A percentile compares a stretch with the other conserved stretches of the same genome.
These are phyloP conservation scores for Fonsecaea multimorphosa DNA, from an alignment of 2,329 filamentous ascomycete species.

Conservation along the genomic window DNA sequence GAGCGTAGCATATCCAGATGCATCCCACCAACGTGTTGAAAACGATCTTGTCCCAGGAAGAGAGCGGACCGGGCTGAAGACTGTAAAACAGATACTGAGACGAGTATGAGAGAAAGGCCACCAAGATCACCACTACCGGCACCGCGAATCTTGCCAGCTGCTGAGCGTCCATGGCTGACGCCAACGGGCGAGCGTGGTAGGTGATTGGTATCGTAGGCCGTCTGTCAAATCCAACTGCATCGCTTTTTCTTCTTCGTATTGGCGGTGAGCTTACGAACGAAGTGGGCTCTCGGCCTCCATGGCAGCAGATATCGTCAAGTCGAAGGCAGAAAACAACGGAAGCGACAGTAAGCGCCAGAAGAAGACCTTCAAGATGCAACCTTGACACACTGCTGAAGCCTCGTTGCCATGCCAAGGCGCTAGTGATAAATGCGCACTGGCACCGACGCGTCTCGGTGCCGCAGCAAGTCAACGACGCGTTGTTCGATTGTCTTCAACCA, in stretches of 20 bases:
- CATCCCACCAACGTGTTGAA: conserved; percentile 62
- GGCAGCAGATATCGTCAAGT: not conserved
- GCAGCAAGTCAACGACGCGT: not conserved
- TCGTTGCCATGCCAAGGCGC: conserved; percentile 1
- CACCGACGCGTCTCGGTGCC: conserved; percentile 9
- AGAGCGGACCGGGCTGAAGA: conserved; percentile 61
- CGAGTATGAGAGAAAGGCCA: conserved; percentile 64
- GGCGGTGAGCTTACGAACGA: not conserved
- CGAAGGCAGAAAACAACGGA: not conserved
- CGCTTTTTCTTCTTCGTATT: not conserved
- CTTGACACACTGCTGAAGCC: not conserved
- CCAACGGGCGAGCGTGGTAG: not conserved
- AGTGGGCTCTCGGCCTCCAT: not conserved
- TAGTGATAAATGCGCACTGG: not conserved
- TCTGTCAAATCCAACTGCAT: not conserved
- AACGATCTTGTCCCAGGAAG: conserved; percentile 47
- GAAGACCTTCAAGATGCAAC: not conserved
- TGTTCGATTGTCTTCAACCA: not conserved
- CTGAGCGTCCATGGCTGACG: conserved; percentile 19
- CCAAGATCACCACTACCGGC: conserved; percentile 60
- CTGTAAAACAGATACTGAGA: conserved; percentile 63
- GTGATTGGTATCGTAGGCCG: not conserved
- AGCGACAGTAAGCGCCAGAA: not conserved
- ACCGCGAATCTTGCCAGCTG: conserved; percentile 52
- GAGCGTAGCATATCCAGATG: conserved; percentile 64